Conservation (phyloP, 768 basidiomycete species). For the Lyophyllum shimeji region DNA sequence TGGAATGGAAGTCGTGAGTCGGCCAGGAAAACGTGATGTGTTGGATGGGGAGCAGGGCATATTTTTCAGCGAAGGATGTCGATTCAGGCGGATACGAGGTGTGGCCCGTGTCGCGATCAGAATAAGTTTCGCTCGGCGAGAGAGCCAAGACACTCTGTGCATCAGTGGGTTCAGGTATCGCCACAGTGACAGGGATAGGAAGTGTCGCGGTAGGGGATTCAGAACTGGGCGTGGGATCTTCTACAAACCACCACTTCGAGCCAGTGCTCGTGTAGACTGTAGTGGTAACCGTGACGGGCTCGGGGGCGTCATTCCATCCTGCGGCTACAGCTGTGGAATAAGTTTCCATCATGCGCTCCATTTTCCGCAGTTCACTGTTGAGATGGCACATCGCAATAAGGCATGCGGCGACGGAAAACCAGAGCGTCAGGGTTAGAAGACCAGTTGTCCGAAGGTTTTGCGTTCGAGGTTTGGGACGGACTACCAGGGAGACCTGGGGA, state of each 20-base stretch:
- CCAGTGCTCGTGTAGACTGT: slow-evolving; percentile 29
- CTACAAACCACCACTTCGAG: slow-evolving; percentile 25
- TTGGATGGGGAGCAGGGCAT: slow-evolving; percentile 29
- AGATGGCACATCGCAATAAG: slow-evolving; percentile 25
- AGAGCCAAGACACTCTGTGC: background rate
- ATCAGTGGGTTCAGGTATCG: slow-evolving; percentile 4
- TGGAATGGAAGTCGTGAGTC: slow-evolving; percentile 24
- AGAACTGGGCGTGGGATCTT: slow-evolving; percentile 15
- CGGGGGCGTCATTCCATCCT: slow-evolving; percentile 19
- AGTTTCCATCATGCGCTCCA: slow-evolving; percentile 26
- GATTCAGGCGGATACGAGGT: background rate
- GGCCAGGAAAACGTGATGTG: slow-evolving; percentile 33
- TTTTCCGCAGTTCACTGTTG: slow-evolving; percentile 25
- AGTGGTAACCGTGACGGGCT: slow-evolving; percentile 41
- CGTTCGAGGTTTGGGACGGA: slow-evolving; percentile 21
- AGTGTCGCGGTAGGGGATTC: slow-evolving; percentile 14
- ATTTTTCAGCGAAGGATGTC: slow-evolving; percentile 18
- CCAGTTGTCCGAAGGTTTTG: slow-evolving; percentile 18
- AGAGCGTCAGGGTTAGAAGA: slow-evolving; percentile 25
- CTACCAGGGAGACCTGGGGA: slow-evolving; percentile 47
- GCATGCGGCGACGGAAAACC: slow-evolving; percentile 27
- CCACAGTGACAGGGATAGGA: slow-evolving; percentile 8
- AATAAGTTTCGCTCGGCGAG: slow-evolving; percentile 1
- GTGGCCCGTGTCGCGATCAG: background rate
- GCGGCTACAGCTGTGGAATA: slow-evolving; percentile 22